phyloP scores from a whole-genome alignment of 441 rosid genomes.

The Populus hybrid region DNA sequence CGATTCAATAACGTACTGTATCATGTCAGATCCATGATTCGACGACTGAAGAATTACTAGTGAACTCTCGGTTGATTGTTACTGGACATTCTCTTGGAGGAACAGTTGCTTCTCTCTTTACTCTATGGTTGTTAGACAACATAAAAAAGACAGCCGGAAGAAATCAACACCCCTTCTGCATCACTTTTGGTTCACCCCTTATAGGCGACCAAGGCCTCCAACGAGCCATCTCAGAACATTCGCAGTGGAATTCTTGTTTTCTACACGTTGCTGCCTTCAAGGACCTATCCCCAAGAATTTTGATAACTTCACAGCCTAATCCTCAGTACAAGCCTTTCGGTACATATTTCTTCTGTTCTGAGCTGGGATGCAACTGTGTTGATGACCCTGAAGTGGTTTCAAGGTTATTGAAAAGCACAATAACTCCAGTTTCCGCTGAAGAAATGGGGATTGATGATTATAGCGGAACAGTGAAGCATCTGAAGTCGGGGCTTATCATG shows the following conservation, averaged over 20 bases:
- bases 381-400: conserved; percentile 41
- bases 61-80: conserved; percentile 34
- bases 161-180: conserved; percentile 43
- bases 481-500: conserved; percentile 10
- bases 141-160: conserved; percentile 14
- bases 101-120: conserved; percentile 63
- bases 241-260: conserved; percentile 54
- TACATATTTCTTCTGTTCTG: conserved; percentile 49
- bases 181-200: conserved; percentile 67
- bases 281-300: conserved; percentile 36
- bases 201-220: conserved; percentile 45
- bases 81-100: conserved; percentile 63
- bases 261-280: conserved; percentile 45
- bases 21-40: conserved; percentile 13
- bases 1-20: neutral
- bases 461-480: conserved; percentile 7
- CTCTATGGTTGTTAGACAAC: conserved; percentile 49
- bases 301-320: conserved; percentile 8
- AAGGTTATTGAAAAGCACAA: conserved; percentile 17
- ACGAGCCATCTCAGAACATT: conserved; percentile 30
- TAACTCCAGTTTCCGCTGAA: conserved; percentile 12
- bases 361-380: conserved; percentile 34
- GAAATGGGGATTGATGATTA: conserved; percentile 21
- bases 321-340: conserved; percentile 53
- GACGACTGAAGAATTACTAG: neutral